A percentile compares a stretch with the other conserved stretches of the same genome.
Conservation (phyloP, 306 rosid species). For the Quercus ilex region DNA sequence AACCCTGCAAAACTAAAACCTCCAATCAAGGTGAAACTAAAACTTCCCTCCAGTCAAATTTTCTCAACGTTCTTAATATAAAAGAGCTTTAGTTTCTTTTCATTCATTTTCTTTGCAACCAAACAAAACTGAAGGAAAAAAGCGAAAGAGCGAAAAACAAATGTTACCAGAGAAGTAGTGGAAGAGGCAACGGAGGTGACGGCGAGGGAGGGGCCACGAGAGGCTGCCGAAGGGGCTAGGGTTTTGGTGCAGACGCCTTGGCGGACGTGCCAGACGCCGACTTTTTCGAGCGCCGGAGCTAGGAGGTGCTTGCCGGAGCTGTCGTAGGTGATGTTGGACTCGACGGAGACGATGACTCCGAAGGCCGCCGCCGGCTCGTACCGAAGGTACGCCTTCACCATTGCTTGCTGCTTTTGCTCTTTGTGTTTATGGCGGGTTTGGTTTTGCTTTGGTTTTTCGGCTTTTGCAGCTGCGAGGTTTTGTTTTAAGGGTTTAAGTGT, state of each 20-base stretch:
- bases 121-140: neutral
- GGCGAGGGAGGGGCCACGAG: conserved; percentile 56
- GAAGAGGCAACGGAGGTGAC: conserved; percentile 73
- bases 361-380: conserved; percentile 77
- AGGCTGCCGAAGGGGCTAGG: conserved; percentile 50
- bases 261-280: conserved; percentile 84
- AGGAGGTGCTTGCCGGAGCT: conserved; percentile 79
- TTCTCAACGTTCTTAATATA: neutral
- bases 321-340: conserved; percentile 63
- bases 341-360: conserved; percentile 83
- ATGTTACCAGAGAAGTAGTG: conserved; percentile 44
- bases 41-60: neutral
- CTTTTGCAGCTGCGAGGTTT: neutral
- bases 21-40: neutral
- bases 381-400: conserved; percentile 91
- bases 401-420: conserved; percentile 21
- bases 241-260: conserved; percentile 79
- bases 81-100: neutral
- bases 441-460: neutral
- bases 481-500: conserved; percentile 14
- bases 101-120: neutral
- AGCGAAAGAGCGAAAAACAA: neutral
- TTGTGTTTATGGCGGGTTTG: neutral
- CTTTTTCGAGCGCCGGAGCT: conserved; percentile 85
- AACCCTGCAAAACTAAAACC: neutral